Evolutionary conservation across 2,329 filamentous ascomycete genomes (phyloP).

Genomic region (Aspergillus fischeri): DNA sequence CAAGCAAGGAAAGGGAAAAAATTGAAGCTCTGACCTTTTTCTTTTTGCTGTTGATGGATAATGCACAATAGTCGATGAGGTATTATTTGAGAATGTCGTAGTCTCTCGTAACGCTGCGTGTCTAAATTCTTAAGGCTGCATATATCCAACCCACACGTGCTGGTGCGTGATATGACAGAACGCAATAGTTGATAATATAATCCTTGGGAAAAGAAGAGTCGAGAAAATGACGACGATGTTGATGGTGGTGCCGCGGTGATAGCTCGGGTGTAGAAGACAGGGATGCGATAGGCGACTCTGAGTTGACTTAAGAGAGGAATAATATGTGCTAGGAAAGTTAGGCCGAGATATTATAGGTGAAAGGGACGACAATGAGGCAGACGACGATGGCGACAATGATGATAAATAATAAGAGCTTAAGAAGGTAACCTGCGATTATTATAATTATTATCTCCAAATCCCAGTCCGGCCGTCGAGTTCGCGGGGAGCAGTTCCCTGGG

Average conservation of each 20-base stretch:
- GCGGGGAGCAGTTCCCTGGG: neutral
- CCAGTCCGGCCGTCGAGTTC: neutral
- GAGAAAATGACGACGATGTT: neutral
- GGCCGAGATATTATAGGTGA: neutral
- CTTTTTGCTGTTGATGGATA: neutral
- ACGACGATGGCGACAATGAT: neutral
- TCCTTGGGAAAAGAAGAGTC: neutral
- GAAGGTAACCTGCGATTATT: neutral
- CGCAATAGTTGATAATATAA: neutral
- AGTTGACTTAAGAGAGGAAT: neutral
- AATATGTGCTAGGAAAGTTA: neutral
- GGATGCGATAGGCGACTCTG: neutral
- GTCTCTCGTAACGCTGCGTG: neutral
- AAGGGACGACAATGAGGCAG: neutral
- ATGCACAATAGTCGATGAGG: neutral
- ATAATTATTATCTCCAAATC: neutral
- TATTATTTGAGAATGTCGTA: neutral
- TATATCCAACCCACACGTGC: neutral
- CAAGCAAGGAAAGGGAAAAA: neutral
- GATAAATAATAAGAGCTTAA: neutral
- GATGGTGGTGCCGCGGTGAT: neutral
- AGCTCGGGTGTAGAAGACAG: neutral
- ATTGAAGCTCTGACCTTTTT: neutral
- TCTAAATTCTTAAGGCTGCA: neutral
- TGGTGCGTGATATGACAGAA: neutral